Conservation (phyloP, 257 asterid genomes). For the Solanum virginianum region DNA sequence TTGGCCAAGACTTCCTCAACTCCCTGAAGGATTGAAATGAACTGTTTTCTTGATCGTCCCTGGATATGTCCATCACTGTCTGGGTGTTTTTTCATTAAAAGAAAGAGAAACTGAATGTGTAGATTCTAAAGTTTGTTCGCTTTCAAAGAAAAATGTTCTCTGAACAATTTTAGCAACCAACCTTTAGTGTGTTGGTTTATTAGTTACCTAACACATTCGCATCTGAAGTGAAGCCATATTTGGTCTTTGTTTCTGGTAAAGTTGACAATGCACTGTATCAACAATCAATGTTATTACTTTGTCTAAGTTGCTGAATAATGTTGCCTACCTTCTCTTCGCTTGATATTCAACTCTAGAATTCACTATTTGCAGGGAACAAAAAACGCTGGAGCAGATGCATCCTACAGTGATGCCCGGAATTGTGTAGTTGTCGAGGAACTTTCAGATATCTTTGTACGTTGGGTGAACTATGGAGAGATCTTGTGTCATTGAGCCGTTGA, state of each 20-base stretch:
- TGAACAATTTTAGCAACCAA: background rate
- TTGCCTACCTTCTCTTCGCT: background rate
- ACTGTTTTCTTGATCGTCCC: background rate
- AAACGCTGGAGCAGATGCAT: slow-evolving; percentile 29
- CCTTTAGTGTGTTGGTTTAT: background rate
- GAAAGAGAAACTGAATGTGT: background rate
- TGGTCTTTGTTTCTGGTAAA: background rate
- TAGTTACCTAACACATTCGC: background rate
- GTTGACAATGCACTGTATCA: background rate
- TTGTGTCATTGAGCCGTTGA: slow-evolving; percentile 39
- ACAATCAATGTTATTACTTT: background rate
- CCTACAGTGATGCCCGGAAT: slow-evolving; percentile 26
- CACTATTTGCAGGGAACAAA: slow-evolving; percentile 37
- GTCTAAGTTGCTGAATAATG: background rate
- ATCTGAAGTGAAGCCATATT: background rate
- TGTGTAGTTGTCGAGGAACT: slow-evolving; percentile 60
- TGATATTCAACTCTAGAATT: background rate
- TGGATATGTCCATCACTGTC: background rate
- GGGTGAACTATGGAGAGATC: slow-evolving; percentile 79
- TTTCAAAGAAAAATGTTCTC: background rate
- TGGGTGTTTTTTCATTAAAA: background rate
- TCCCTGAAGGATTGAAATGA: background rate
- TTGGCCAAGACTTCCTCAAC: background rate
- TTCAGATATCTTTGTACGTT: slow-evolving; percentile 75
- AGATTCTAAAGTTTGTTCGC: background rate